Base-by-base conservation (phyloP, 164 flowering plant genomes). In the Houttuynia cordata region DNA sequence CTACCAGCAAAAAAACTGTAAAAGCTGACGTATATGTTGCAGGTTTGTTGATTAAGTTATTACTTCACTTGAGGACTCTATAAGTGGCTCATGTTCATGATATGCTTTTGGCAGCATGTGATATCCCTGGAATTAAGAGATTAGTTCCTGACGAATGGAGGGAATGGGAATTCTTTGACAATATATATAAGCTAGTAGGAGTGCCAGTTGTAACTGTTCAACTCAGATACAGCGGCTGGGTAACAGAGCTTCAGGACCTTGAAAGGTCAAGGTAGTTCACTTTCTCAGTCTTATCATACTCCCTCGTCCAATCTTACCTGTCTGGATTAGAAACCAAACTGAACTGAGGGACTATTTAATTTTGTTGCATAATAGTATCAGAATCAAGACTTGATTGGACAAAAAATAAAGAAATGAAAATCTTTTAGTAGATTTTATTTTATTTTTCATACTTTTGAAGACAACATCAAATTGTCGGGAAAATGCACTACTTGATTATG, bases 191-290 rank as follows among this genome's bases (percentile, higher is more conserved):
- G 67, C 78, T 93, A 54, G 88, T 80, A 62, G 98, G 98, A 50
- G 98, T 90, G 37, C 98, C 98, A 57, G 98, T 93, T 68, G 80
- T 87, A 66, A 93, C 98, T 34, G 97, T 93, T 65, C 98, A 93
- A 69, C 92, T 93, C 57, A 78, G 98, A 77, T 93, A 93, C 71
- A 83, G 79, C 74, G 98, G 98, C 34, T 93, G 98, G 98, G 96
- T 92, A 30, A 93, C 98, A 17, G 98, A 93, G 74, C 64, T 93
- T 56, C 87, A 79, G 66, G 89, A 93, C 76, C 69, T 90, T 63
- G 85, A 86, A 74, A 71, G 71, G 50, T 80, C 91, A 62, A 81
- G 97, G 97, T 93, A 67, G 78, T 66, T 42, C 39, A 56, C 3
- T 24, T 2, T 30, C 37, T 30, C 37, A 30, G 37, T 30, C 37